Conservation (phyloP, 2,329 filamentous ascomycete genomes). For the Aschersonia sp. region DNA sequence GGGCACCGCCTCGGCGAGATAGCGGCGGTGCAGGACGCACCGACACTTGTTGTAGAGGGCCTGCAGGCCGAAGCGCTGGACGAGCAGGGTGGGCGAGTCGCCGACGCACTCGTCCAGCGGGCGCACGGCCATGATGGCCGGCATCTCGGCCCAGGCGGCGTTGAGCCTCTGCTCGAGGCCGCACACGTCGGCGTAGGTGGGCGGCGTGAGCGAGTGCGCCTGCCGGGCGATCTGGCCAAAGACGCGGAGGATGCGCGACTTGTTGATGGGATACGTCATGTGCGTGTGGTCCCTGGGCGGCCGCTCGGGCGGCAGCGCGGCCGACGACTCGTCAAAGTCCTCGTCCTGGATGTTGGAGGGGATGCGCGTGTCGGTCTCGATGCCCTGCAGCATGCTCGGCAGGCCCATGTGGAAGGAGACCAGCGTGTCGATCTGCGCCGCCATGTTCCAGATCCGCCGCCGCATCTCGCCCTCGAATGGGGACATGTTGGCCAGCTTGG, state of each 20-base stretch:
- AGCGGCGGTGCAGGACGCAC: constrained; percentile 40
- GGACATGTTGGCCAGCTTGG: constrained; percentile 32
- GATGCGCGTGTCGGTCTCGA: constrained; percentile 47
- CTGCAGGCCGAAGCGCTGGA: constrained; percentile 38
- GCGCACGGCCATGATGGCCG: constrained; percentile 31
- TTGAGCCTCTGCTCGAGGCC: constrained; percentile 29
- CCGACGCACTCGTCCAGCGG: constrained; percentile 33
- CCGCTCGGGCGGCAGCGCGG: constrained; percentile 38
- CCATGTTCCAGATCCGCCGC: constrained; percentile 36
- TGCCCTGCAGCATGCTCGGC: constrained; percentile 48
- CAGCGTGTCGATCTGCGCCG: constrained; percentile 44
- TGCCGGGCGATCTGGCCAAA: constrained; percentile 36
- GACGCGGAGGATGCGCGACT: constrained; percentile 29
- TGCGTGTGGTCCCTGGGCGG: constrained; percentile 45
- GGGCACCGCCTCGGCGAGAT: constrained; percentile 27
- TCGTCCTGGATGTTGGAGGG: constrained; percentile 51
- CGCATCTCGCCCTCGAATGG: constrained; percentile 40
- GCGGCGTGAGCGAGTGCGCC: constrained; percentile 31
- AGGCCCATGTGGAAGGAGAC: constrained; percentile 55
- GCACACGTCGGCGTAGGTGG: constrained; percentile 34
- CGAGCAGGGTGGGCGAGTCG: constrained; percentile 28
- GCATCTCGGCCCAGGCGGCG: constrained; percentile 29
- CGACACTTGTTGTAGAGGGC: constrained; percentile 39
- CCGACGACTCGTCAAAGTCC: constrained; percentile 44
- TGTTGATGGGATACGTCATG: constrained; percentile 39